phyloP scores from a whole-genome alignment of 148 eudicot genomes.

The Nyssa sinensis region DNA sequence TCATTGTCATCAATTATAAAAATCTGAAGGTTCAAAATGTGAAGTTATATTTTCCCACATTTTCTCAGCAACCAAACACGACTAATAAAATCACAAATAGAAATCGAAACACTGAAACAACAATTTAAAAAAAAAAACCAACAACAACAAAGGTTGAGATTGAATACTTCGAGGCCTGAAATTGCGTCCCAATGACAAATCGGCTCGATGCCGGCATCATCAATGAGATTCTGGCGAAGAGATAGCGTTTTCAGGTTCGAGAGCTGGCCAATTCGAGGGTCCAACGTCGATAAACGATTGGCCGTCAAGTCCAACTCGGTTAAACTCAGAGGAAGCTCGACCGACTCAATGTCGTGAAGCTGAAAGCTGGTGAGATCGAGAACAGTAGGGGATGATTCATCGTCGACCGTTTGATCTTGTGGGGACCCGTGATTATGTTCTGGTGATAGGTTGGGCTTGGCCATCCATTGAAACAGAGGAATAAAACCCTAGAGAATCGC shows the following conservation, averaged over 20 bases:
- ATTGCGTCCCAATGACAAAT: slow-evolving; percentile 63
- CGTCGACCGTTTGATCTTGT: slow-evolving; percentile 17
- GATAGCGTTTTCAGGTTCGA: slow-evolving; percentile 73
- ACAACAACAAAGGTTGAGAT: background rate
- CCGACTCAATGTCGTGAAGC: slow-evolving; percentile 33
- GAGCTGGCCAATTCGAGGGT: slow-evolving; percentile 66
- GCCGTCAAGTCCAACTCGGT: slow-evolving; percentile 87
- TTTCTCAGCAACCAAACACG: slow-evolving; percentile 12
- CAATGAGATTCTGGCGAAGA: slow-evolving; percentile 83
- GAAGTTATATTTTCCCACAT: background rate
- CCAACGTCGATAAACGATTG: slow-evolving; percentile 71
- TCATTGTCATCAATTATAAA: no score
- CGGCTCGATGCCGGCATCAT: slow-evolving; percentile 58
- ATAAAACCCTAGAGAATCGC: background rate
- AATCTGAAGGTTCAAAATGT: no score
- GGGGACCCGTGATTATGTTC: slow-evolving; percentile 3
- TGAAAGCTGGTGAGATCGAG: slow-evolving; percentile 40
- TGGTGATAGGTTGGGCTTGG: slow-evolving; percentile 5
- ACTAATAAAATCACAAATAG: background rate
- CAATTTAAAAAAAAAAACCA: background rate
- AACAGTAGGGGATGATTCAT: slow-evolving; percentile 27
- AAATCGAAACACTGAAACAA: background rate
- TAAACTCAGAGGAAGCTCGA: slow-evolving; percentile 64
- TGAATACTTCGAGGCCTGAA: slow-evolving; percentile 61
- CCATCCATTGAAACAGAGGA: slow-evolving; percentile 16